Evolutionary conservation across 2,329 filamentous ascomycete species (phyloP).

Genomic region (Rhinocladiella mackenziei): DNA sequence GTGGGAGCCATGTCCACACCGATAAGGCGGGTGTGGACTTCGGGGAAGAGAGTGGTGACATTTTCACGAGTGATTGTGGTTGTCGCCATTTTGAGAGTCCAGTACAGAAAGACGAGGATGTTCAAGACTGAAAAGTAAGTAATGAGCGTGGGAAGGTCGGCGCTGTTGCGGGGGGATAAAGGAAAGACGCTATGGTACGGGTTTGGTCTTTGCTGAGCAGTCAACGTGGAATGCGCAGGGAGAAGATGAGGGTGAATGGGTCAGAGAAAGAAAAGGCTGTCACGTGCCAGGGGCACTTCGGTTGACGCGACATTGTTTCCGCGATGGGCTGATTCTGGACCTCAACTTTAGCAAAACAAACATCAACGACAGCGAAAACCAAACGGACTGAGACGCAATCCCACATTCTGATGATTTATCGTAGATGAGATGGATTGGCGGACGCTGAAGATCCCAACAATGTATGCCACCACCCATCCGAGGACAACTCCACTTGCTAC

Average conservation of each 20-base stretch:
- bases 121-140: not conserved
- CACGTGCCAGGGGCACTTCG: slow-evolving; percentile 2
- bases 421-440: not conserved
- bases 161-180: not conserved
- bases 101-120: not conserved
- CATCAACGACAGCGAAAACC: not conserved
- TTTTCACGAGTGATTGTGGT: slow-evolving; percentile 73
- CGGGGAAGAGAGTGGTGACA: slow-evolving; percentile 83
- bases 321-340: too few relatives aligned
- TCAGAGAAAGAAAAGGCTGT: not conserved
- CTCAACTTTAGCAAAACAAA: not conserved
- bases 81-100: slow-evolving; percentile 28
- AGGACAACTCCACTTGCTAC: too few relatives aligned
- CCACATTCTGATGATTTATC: not conserved
- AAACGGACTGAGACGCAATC: not conserved
- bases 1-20: slow-evolving; percentile 49
- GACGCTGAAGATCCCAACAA: not conserved
- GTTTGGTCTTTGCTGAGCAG: too few relatives aligned
- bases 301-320: too few relatives aligned
- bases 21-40: slow-evolving; percentile 57
- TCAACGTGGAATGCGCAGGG: not conserved
- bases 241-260: not conserved
- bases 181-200: too few relatives aligned
- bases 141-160: slow-evolving; percentile 1
- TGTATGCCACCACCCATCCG: too few relatives aligned